Conservation (phyloP, 169 alveolate genomes). For the Cryptosporidium parvum region DNA sequence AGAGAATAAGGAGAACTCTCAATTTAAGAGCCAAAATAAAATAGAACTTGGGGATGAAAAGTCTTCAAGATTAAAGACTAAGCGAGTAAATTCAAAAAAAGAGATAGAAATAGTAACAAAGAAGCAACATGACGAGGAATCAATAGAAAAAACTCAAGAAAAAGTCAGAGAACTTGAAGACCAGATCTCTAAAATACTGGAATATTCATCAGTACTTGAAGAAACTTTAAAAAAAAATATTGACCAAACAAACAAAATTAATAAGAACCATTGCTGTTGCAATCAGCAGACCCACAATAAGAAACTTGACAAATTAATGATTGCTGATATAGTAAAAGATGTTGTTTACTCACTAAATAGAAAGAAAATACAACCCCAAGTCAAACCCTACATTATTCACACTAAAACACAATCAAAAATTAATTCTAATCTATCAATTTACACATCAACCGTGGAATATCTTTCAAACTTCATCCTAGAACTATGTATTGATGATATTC, state of each 20-base stretch:
- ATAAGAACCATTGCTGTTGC: neutral
- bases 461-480: slow-evolving; percentile 22
- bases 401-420: neutral
- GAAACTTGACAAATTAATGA: neutral
- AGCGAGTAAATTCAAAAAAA: neutral
- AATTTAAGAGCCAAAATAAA: too few species aligned
- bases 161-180: slow-evolving; percentile 45
- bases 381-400: neutral
- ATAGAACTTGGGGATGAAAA: too few species aligned
- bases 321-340: neutral
- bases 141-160: slow-evolving; percentile 12
- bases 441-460: neutral
- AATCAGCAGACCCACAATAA: neutral
- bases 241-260: neutral
- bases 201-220: slow-evolving; percentile 44
- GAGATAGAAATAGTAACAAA: neutral
- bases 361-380: neutral
- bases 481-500: slow-evolving; percentile 21
- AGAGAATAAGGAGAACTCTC: neutral
- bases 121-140: neutral
- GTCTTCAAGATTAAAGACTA: neutral
- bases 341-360: neutral
- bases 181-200: slow-evolving; percentile 31
- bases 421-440: neutral
- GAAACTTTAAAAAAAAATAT: slow-evolving; percentile 7